Evolutionary conservation across 257 asterid species (phyloP).

Genomic region (Rubia yunnanensis): DNA sequence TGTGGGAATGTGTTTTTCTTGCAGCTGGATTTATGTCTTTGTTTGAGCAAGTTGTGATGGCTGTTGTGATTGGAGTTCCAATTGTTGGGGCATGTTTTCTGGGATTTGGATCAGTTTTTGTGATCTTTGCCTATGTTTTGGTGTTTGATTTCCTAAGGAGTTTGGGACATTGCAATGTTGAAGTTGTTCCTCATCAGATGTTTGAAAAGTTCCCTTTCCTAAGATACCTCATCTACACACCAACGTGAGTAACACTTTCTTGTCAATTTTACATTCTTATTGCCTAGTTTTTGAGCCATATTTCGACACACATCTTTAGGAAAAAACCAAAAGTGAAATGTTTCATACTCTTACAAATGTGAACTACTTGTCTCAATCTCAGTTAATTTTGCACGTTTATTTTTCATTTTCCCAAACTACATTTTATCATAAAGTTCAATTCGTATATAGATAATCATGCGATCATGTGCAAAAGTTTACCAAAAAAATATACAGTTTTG

Average conservation of each 20-base stretch:
- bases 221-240: conserved; percentile 58
- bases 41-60: conserved; percentile 55
- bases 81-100: conserved; percentile 41
- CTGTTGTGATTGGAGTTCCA: conserved; percentile 65
- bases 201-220: conserved; percentile 53
- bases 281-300: neutral
- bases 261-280: neutral
- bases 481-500: neutral
- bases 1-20: neutral
- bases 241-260: conserved; percentile 48
- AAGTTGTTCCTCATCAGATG: conserved; percentile 62
- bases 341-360: too few relatives aligned
- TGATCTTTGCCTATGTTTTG: conserved; percentile 57
- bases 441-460: too few relatives aligned
- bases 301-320: neutral
- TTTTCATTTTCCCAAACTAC: too few relatives aligned
- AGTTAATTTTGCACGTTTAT: too few relatives aligned
- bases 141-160: conserved; percentile 60
- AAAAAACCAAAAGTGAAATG: neutral
- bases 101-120: conserved; percentile 60
- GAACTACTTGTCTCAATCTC: too few relatives aligned
- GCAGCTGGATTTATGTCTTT: conserved; percentile 79
- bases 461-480: too few relatives aligned
- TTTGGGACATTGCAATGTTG: conserved; percentile 80
- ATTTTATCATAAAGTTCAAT: too few relatives aligned